Evolutionary conservation across 352 stramenopile species (phyloP).

Genomic region (Aphanomyces astaci): DNA sequence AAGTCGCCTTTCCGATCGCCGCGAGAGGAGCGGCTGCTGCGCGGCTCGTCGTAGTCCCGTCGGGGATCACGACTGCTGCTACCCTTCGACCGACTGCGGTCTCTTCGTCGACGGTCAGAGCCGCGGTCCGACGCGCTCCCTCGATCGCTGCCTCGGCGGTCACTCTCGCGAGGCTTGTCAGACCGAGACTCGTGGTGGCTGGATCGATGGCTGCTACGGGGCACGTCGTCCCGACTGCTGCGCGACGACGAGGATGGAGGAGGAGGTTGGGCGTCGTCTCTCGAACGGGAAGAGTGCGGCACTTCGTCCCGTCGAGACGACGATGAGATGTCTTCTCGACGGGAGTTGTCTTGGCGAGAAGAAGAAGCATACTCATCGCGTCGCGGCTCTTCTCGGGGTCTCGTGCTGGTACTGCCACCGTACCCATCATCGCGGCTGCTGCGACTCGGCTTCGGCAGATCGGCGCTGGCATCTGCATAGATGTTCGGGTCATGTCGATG

Average conservation of each 20-base stretch:
- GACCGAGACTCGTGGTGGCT: conserved; percentile 24
- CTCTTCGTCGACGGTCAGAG: conserved; percentile 34
- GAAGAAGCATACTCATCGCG: neutral
- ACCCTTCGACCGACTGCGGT: conserved; percentile 7
- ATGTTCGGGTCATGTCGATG: conserved; percentile 1
- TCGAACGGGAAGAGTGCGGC: conserved; percentile 10
- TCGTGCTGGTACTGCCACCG: neutral
- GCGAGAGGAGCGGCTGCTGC: neutral
- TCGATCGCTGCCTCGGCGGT: conserved; percentile 23
- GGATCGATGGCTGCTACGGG: conserved; percentile 29
- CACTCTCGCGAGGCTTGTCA: neutral
- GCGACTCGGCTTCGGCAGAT: neutral
- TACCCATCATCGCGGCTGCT: neutral
- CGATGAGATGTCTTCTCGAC: neutral
- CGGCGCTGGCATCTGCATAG: neutral
- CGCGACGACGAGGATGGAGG: conserved; percentile 7
- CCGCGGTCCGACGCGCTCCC: conserved; percentile 18
- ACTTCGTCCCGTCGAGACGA: too few species aligned
- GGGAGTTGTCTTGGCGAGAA: neutral
- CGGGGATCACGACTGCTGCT: neutral
- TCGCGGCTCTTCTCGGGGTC: neutral
- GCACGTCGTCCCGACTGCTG: conserved; percentile 32
- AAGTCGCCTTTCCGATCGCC: neutral
- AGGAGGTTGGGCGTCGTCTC: neutral
- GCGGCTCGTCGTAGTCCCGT: neutral